These are phyloP conservation scores for Kluyveromyces dobzhanskii DNA, from an alignment of 805 yeast species.

Conservation along the genomic window DNA sequence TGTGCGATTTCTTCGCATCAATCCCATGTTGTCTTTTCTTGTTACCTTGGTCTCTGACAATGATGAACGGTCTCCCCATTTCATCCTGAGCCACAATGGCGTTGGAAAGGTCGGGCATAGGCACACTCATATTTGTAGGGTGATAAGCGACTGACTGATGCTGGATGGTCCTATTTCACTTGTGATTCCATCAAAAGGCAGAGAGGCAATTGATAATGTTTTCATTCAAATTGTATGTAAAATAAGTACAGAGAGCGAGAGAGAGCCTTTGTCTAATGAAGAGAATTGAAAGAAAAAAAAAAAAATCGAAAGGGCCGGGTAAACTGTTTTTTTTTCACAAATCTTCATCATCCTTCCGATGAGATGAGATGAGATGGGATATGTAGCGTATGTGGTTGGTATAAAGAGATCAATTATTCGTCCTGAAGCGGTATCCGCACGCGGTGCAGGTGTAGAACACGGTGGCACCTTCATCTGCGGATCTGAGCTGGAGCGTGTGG, in stretches of 20 bases:
- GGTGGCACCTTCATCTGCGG: conserved; percentile 99
- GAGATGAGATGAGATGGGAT: too few relatives aligned
- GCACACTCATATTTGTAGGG: neutral
- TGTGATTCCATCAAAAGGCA: too few relatives aligned
- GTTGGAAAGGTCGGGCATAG: conserved; percentile 86
- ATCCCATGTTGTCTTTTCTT: conserved; percentile 63
- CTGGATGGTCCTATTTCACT: too few relatives aligned
- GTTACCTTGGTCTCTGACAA: conserved; percentile 77
- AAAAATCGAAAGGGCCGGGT: too few relatives aligned
- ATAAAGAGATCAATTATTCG: conserved; percentile 54
- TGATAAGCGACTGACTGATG: too few relatives aligned
- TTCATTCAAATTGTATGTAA: too few relatives aligned
- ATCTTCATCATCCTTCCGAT: too few relatives aligned
- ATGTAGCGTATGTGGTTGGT: neutral
- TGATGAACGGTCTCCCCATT: conserved; percentile 97
- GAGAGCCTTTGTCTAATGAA: too few relatives aligned
- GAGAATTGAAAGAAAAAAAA: too few relatives aligned
- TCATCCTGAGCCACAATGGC: conserved; percentile 99
- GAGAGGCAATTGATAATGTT: too few relatives aligned
- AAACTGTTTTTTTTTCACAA: too few relatives aligned
- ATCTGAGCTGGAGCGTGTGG: conserved; percentile 90
- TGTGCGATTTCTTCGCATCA: conserved; percentile 79
- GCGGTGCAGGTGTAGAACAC: conserved; percentile 93
- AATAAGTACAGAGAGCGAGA: too few relatives aligned
- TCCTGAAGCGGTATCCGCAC: conserved; percentile 90